Conservation (phyloP, 495 filamentous ascomycete genomes). For the Xylaria acuta region DNA sequence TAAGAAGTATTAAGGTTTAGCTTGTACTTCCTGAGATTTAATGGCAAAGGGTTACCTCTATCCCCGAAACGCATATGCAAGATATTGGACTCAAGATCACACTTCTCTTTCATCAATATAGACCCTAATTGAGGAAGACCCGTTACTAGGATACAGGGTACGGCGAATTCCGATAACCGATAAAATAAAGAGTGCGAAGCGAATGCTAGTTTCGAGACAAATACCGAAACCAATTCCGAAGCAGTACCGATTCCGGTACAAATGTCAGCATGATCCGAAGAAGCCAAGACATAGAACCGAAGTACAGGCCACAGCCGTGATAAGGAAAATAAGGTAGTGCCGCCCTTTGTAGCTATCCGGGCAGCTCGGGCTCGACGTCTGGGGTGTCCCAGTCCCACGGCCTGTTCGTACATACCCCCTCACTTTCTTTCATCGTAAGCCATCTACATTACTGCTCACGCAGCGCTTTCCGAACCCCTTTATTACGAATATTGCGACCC, state of each 20-base stretch:
- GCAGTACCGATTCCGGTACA: conserved; percentile 17
- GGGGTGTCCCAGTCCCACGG: background rate
- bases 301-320: background rate
- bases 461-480: background rate
- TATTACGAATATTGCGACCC: background rate
- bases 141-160: background rate
- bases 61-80: background rate
- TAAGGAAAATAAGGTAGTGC: background rate
- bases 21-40: background rate
- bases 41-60: background rate
- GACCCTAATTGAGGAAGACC: background rate
- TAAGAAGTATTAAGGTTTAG: background rate
- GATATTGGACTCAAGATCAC: background rate
- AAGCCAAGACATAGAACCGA: background rate
- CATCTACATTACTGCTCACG: background rate
- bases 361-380: background rate
- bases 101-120: background rate
- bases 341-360: background rate
- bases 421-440: background rate
- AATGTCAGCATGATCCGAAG: background rate
- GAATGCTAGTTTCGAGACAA: background rate
- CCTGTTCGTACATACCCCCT: background rate
- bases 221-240: conserved; percentile 13
- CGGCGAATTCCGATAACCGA: background rate
- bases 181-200: background rate